phyloP scores from a whole-genome alignment of 352 stramenopile species.

The Poterioochromonas sp. region DNA sequence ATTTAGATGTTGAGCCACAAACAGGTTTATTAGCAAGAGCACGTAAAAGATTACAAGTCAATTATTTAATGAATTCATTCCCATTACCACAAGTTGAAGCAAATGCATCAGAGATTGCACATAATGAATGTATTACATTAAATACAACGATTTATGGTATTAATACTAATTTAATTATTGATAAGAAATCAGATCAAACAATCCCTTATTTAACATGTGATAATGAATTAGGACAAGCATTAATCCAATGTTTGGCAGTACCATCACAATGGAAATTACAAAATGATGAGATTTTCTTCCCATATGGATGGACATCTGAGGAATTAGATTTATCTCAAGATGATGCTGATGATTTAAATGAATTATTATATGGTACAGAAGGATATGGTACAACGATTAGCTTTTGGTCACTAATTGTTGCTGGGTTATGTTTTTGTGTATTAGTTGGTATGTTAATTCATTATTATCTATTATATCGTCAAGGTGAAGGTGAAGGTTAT shows the following conservation, averaged over 20 bases:
- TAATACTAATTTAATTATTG: too few relatives aligned
- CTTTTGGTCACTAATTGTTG: slow-evolving; percentile 11
- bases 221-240: not conserved
- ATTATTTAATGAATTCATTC: slow-evolving; percentile 16
- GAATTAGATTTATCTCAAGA: not conserved
- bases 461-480: not conserved
- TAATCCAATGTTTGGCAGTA: slow-evolving; percentile 1
- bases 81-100: not conserved
- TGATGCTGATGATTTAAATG: slow-evolving; percentile 29
- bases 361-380: slow-evolving; percentile 4
- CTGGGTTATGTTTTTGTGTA: slow-evolving; percentile 3
- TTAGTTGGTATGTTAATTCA: slow-evolving; percentile 15
- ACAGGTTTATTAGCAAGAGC: slow-evolving; percentile 21
- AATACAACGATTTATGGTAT: not conserved
- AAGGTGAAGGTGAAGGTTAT: too few relatives aligned
- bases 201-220: slow-evolving; percentile 21
- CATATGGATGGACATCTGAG: slow-evolving; percentile 27
- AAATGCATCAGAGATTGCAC: not conserved
- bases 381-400: not conserved
- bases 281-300: slow-evolving; percentile 17
- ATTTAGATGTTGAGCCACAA: slow-evolving; percentile 28
- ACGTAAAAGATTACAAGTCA: slow-evolving; percentile 22
- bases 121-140: slow-evolving; percentile 21
- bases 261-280: slow-evolving; percentile 25
- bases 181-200: too few relatives aligned